phyloP scores from a whole-genome alignment of 192 early-diverging fungal species.

The Thamnidium elegans region DNA sequence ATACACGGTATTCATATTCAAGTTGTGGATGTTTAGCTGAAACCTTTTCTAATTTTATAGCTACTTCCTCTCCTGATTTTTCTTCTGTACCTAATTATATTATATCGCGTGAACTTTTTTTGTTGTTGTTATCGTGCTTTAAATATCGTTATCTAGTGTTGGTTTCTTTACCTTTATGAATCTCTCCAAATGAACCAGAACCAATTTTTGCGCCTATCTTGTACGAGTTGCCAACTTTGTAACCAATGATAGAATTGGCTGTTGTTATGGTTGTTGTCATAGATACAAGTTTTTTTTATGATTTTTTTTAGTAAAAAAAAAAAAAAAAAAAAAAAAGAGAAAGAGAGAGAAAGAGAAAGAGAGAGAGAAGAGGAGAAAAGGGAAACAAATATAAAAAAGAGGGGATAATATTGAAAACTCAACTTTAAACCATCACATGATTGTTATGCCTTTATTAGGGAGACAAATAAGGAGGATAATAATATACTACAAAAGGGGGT shows the following conservation, averaged over 20 bases:
- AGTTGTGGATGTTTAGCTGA: slow-evolving; percentile 95
- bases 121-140: too few species aligned
- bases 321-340: slow-evolving; percentile 1
- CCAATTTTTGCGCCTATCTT: slow-evolving; percentile 94
- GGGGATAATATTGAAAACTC: background rate
- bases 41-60: slow-evolving; percentile 92
- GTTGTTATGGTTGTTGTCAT: slow-evolving; percentile 11
- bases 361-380: background rate
- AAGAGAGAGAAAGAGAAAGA: background rate
- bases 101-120: background rate
- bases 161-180: slow-evolving; percentile 76
- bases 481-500: background rate
- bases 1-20: slow-evolving; percentile 95
- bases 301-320: background rate
- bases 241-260: slow-evolving; percentile 38
- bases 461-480: background rate
- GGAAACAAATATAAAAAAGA: slow-evolving; percentile 5
- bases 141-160: background rate
- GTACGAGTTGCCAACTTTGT: slow-evolving; percentile 89
- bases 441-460: slow-evolving; percentile 9
- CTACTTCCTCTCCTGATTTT: slow-evolving; percentile 92
- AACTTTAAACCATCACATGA: background rate
- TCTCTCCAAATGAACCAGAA: slow-evolving; percentile 95
- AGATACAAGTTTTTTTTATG: background rate
- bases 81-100: slow-evolving; percentile 65